phyloP scores from a whole-genome alignment of 768 basidiomycete genomes.

The Mycena albidolilacea region DNA sequence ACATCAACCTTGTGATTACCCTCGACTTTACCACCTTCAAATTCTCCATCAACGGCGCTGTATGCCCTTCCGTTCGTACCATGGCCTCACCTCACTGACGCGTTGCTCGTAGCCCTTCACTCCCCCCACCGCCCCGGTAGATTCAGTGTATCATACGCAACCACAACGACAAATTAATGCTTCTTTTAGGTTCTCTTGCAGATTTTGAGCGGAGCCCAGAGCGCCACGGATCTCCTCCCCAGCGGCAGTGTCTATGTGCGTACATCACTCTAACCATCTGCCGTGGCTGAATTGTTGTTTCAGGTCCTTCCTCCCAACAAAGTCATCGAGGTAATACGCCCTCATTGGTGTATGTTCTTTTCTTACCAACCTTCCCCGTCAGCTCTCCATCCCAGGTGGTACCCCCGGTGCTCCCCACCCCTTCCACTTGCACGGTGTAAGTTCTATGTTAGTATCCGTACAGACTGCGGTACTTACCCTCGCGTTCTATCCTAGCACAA shows the following conservation, averaged over 20 bases:
- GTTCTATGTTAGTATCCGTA: not conserved
- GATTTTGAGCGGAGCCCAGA: conserved; percentile 56
- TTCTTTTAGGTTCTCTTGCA: conserved; percentile 54
- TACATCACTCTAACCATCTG: too few species aligned
- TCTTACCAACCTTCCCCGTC: not conserved
- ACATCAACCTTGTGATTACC: conserved; percentile 40
- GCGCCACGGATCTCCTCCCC: conserved; percentile 50
- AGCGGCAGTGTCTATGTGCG: conserved; percentile 50
- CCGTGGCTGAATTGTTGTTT: too few species aligned
- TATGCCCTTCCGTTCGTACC: not conserved
- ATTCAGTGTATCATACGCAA: too few species aligned
- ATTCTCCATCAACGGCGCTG: conserved; percentile 51
- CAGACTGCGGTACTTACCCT: not conserved
- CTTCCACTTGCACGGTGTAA: conserved; percentile 38
- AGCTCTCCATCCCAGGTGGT: conserved; percentile 51
- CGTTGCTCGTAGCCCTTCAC: conserved; percentile 28
- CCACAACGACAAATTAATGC: too few species aligned
- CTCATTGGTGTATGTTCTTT: too few species aligned
- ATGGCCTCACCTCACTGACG: too few species aligned
- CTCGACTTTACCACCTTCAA: conserved; percentile 38
- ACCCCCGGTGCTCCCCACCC: conserved; percentile 34
- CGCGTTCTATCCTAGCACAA: conserved; percentile 40
- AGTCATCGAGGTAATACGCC: conserved; percentile 49
- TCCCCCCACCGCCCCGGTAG: conserved; percentile 52
- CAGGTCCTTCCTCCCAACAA: conserved; percentile 53